phyloP scores from a whole-genome alignment of 179 eudicot genomes.

The Silene vulgaris region DNA sequence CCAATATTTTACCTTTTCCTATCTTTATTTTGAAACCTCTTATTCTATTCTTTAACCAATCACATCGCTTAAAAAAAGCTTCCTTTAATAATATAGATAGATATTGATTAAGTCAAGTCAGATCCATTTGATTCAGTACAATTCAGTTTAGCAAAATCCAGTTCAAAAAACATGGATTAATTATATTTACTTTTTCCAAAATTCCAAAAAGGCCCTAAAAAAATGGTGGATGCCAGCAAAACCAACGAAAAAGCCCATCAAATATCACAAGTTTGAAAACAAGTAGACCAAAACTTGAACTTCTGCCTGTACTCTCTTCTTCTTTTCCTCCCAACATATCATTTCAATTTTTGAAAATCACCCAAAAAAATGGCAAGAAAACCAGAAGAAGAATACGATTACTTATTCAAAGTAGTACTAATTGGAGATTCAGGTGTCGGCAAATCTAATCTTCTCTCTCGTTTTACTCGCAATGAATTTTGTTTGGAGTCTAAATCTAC shows the following conservation, averaged over 20 bases:
- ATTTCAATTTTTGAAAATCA: background rate
- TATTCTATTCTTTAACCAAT: no score
- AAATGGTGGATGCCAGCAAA: background rate
- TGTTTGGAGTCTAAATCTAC: slow-evolving; percentile 64
- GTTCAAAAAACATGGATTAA: no score
- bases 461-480: slow-evolving; percentile 64
- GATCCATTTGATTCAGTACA: no score
- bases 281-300: background rate
- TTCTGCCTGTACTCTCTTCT: background rate
- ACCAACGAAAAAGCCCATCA: background rate
- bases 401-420: slow-evolving; percentile 57
- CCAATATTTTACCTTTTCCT: no score
- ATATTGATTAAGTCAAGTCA: no score
- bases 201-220: no score
- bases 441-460: slow-evolving; percentile 56
- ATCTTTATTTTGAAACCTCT: no score
- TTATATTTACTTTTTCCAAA: no score
- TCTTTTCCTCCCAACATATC: background rate
- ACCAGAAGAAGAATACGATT: slow-evolving; percentile 64
- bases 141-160: no score
- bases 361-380: slow-evolving; percentile 41
- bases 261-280: background rate
- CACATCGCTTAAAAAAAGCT: no score
- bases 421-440: slow-evolving; percentile 70
- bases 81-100: no score